Evolutionary conservation across 176 grass and related monocot species (phyloP).

Genomic region (Paspalum vaginatum): DNA sequence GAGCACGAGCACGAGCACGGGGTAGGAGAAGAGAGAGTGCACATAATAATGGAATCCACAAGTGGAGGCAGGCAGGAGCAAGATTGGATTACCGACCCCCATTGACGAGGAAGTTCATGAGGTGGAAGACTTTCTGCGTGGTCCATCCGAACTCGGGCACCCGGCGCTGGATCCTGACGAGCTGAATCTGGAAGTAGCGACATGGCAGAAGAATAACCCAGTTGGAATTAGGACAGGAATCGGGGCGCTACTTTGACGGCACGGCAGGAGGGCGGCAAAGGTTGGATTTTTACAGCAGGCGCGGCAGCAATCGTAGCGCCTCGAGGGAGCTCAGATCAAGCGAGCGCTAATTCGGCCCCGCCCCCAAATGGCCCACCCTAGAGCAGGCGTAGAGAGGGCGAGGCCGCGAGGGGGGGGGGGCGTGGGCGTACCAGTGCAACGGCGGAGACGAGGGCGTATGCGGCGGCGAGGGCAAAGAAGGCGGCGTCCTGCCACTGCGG

Average conservation of each 20-base stretch:
- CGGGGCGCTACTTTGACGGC: too few relatives aligned
- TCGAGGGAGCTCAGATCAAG: constrained; percentile 4
- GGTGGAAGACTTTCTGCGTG: constrained; percentile 98
- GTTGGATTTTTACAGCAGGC: background rate
- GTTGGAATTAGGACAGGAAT: too few relatives aligned
- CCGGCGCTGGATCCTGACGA: constrained; percentile 78
- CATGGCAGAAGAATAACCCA: background rate
- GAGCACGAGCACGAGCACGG: too few relatives aligned
- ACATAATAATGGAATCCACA: background rate
- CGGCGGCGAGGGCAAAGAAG: constrained; percentile 86
- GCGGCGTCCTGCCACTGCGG: constrained; percentile 73
- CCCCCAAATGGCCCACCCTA: too few relatives aligned
- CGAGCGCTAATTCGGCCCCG: background rate
- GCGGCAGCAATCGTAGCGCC: constrained; percentile 26
- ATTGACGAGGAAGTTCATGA: constrained; percentile 98
- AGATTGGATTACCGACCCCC: constrained; percentile 54
- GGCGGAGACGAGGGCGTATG: constrained; percentile 84
- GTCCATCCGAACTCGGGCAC: constrained; percentile 98
- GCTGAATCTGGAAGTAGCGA: constrained; percentile 66
- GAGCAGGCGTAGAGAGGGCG: background rate
- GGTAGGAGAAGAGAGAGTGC: too few relatives aligned
- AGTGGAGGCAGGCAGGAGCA: background rate
- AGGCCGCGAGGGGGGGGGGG: background rate
- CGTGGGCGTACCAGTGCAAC: constrained; percentile 64
- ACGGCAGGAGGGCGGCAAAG: background rate